phyloP scores from a whole-genome alignment of 2,329 filamentous ascomycete species.

The Botryotinia globosa region DNA sequence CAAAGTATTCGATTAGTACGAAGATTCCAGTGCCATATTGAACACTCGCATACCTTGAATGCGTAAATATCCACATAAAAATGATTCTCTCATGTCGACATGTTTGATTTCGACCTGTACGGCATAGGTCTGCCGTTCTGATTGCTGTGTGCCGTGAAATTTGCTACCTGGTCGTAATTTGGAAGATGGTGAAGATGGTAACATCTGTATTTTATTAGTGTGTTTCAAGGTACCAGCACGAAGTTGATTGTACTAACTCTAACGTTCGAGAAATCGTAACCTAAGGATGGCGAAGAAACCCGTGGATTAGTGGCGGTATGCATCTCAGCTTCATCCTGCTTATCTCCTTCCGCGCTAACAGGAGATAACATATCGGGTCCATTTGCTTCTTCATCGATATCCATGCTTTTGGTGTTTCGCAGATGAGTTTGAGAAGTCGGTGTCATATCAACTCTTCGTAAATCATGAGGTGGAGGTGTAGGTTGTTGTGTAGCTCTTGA shows the following conservation, averaged over 20 bases:
- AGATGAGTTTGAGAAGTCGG: constrained; percentile 40
- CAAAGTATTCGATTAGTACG: constrained; percentile 22
- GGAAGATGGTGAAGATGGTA: constrained; percentile 78
- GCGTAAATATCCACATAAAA: constrained; percentile 88
- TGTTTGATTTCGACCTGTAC: constrained; percentile 97
- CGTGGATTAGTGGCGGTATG: constrained; percentile 35
- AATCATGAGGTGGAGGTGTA: constrained; percentile 33
- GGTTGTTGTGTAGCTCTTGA: constrained; percentile 35
- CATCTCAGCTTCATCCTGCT: constrained; percentile 40
- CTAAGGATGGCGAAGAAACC: constrained; percentile 46
- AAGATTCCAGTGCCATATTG: neutral
- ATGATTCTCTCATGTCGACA: constrained; percentile 91
- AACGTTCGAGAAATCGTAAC: constrained; percentile 53
- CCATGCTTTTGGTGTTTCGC: constrained; percentile 42
- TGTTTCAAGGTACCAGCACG: neutral
- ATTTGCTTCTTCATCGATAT: constrained; percentile 42
- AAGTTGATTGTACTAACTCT: constrained; percentile 46
- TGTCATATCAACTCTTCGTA: constrained; percentile 31
- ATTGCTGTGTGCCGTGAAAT: constrained; percentile 88
- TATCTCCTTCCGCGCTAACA: constrained; percentile 41
- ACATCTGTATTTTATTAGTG: constrained; percentile 36
- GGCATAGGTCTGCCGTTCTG: constrained; percentile 88
- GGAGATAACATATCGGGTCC: constrained; percentile 37
- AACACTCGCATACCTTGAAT: constrained; percentile 71
- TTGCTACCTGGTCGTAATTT: constrained; percentile 83